These are phyloP conservation scores for Didymellaceae sp. DNA, from an alignment of 2,329 filamentous ascomycete species.

Conservation along the genomic window DNA sequence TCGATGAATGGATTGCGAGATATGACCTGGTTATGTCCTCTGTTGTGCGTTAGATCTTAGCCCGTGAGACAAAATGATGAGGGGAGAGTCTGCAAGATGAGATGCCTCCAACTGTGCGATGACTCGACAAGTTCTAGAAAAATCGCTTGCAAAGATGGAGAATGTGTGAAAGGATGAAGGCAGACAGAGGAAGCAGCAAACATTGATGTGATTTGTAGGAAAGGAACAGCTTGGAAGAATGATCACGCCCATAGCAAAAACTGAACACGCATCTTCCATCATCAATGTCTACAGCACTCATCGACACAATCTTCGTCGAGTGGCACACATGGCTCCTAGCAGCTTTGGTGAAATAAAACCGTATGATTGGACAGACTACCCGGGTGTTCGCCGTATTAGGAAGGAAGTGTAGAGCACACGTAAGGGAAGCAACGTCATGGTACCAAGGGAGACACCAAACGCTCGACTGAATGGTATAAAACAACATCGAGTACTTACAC, in stretches of 20 bases:
- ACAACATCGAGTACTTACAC: slow-evolving; percentile 64
- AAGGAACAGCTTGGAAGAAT: not conserved
- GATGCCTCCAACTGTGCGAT: no score
- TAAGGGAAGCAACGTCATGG: not conserved
- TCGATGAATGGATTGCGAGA: slow-evolving; percentile 85
- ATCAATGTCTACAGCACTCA: not conserved
- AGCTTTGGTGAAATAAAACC: not conserved
- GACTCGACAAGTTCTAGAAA: no score
- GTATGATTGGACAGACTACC: slow-evolving; percentile 3
- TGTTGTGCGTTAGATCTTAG: slow-evolving; percentile 15
- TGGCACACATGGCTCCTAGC: not conserved
- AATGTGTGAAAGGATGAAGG: not conserved
- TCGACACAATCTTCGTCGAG: not conserved
- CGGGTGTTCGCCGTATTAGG: slow-evolving; percentile 5
- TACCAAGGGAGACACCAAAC: not conserved
- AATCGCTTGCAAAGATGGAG: not conserved
- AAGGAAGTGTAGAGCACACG: slow-evolving; percentile 2
- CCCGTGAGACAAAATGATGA: not conserved
- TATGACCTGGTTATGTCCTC: slow-evolving; percentile 50
- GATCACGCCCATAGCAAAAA: no score
- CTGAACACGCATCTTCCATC: no score
- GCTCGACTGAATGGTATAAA: not conserved
- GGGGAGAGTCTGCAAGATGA: no score
- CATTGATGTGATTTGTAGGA: not conserved
- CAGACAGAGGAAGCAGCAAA: not conserved